Evolutionary conservation across 2,329 filamentous ascomycete genomes (phyloP).

Genomic region (Grosmannia serpens): DNA sequence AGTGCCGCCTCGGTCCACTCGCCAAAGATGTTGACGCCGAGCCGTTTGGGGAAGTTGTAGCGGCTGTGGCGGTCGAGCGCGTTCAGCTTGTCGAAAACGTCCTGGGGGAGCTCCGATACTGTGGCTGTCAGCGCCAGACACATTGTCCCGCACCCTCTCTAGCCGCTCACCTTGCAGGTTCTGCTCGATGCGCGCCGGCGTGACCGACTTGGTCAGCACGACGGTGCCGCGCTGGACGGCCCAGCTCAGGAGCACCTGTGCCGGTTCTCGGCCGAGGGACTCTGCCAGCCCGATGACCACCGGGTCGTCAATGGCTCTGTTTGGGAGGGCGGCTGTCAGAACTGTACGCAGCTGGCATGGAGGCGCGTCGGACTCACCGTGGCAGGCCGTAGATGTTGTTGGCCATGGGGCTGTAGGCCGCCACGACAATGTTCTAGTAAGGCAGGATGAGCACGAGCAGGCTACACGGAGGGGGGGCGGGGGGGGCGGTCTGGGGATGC

Average conservation of each 20-base stretch:
- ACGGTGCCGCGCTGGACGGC: constrained; percentile 70
- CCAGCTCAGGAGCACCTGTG: constrained; percentile 79
- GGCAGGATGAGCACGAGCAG: constrained; percentile 21
- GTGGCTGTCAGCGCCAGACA: neutral
- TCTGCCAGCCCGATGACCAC: constrained; percentile 4
- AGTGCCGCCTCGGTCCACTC: constrained; percentile 5
- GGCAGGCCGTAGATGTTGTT: constrained; percentile 9
- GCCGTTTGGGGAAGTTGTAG: constrained; percentile 38
- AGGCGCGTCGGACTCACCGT: neutral
- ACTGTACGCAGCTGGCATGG: too few species aligned
- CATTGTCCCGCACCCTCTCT: neutral
- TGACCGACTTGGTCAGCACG: constrained; percentile 62
- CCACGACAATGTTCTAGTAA: constrained; percentile 36
- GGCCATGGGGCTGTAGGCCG: constrained; percentile 54
- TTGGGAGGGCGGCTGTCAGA: neutral
- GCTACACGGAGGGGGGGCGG: constrained; percentile 13
- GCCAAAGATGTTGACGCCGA: constrained; percentile 35
- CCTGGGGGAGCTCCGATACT: constrained; percentile 34
- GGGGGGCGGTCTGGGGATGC: neutral
- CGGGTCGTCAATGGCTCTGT: constrained; percentile 1
- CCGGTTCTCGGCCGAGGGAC: constrained; percentile 28
- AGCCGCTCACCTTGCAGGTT: constrained; percentile 37
- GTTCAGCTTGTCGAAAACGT: constrained; percentile 44
- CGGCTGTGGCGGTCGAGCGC: constrained; percentile 39
- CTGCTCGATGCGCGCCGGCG: constrained; percentile 34